Conservation (phyloP, 768 basidiomycete genomes). For the Podaxis sp. region DNA sequence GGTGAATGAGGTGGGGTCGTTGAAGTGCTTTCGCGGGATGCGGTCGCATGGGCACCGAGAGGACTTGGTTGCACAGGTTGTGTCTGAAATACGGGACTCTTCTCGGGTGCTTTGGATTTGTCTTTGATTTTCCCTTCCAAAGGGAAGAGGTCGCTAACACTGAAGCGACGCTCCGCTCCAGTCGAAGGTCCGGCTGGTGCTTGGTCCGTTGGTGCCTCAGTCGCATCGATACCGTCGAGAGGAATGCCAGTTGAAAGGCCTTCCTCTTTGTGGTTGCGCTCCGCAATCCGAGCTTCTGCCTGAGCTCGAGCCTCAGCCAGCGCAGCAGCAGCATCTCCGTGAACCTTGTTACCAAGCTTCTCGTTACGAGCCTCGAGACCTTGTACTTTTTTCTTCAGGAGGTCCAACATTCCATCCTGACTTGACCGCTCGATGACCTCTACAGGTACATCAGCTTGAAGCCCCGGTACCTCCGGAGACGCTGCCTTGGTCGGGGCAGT, state of each 20-base stretch:
- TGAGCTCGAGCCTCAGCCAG: constrained; percentile 68
- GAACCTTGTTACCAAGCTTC: constrained; percentile 62
- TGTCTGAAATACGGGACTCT: constrained; percentile 26
- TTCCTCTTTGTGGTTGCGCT: constrained; percentile 55
- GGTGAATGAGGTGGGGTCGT: constrained; percentile 64
- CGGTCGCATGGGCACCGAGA: constrained; percentile 5
- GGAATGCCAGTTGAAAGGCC: constrained; percentile 24
- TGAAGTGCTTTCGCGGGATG: constrained; percentile 39
- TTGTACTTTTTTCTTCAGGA: constrained; percentile 72
- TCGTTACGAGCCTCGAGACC: constrained; percentile 58
- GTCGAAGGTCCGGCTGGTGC: constrained; percentile 2
- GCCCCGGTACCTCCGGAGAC: not conserved
- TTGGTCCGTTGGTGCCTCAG: not conserved
- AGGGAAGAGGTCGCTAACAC: constrained; percentile 61
- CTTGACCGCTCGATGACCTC: constrained; percentile 17
- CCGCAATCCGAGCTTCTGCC: constrained; percentile 69
- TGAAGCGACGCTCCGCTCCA: constrained; percentile 39
- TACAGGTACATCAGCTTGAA: not conserved
- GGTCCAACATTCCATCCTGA: constrained; percentile 57
- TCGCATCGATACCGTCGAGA: not conserved
- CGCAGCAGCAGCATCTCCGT: constrained; percentile 44
- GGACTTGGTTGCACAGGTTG: constrained; percentile 9
- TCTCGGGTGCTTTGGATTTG: constrained; percentile 31
- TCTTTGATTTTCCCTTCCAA: constrained; percentile 34
- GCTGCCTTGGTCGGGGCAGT: constrained; percentile 26